Conservation (phyloP, 805 yeast genomes). For the Wickerhamomyces rabaulensis region DNA sequence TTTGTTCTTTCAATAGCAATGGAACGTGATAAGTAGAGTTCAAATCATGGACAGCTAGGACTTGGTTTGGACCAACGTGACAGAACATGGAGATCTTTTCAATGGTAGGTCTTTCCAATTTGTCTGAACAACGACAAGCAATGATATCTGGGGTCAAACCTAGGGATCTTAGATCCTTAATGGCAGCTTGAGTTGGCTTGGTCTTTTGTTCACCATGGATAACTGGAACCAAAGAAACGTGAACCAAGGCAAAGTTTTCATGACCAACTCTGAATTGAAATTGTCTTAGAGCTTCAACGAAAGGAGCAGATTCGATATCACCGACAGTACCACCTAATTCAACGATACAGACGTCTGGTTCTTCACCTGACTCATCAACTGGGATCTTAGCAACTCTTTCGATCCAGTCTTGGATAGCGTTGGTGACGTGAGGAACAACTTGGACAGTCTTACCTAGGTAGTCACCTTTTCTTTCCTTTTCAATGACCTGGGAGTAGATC, state of each 20-base stretch:
- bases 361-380: constrained; percentile 81
- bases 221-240: constrained; percentile 95
- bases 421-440: constrained; percentile 96
- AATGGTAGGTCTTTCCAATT: constrained; percentile 77
- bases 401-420: constrained; percentile 98
- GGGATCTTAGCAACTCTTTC: constrained; percentile 89
- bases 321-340: constrained; percentile 99
- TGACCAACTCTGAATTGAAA: constrained; percentile 95
- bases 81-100: constrained; percentile 98
- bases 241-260: constrained; percentile 92
- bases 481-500: constrained; percentile 89
- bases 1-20: constrained; percentile 80
- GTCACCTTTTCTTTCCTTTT: constrained; percentile 93
- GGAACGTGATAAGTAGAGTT: constrained; percentile 98
- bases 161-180: constrained; percentile 89
- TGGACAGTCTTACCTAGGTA: constrained; percentile 99
- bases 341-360: constrained; percentile 94
- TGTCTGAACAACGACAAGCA: constrained; percentile 93
- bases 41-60: constrained; percentile 93
- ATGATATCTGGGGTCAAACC: constrained; percentile 96
- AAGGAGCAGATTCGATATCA: constrained; percentile 97
- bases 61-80: constrained; percentile 98
- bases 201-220: constrained; percentile 99
- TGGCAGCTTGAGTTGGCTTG: constrained; percentile 99
- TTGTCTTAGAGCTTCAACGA: constrained; percentile 97